phyloP scores from a whole-genome alignment of 805 yeast species.

The Naumovozyma castellii region DNA sequence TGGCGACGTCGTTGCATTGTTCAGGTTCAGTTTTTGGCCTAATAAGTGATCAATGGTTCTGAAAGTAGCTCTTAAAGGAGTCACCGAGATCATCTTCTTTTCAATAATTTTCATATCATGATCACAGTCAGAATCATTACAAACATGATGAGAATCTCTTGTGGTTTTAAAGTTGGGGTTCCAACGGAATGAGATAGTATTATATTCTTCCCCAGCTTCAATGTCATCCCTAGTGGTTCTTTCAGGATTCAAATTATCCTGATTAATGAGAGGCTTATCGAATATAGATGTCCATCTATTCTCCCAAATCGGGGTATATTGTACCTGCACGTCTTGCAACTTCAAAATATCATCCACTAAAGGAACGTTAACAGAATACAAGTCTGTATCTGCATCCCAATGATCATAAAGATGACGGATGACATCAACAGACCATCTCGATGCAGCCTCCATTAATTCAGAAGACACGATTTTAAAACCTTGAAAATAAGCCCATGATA shows the following conservation, averaged over 20 bases:
- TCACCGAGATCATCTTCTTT: constrained; percentile 55
- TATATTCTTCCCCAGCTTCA: constrained; percentile 38
- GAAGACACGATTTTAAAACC: constrained; percentile 36
- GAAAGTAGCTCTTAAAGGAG: constrained; percentile 67
- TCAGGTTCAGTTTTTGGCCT: constrained; percentile 13
- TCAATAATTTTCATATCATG: constrained; percentile 62
- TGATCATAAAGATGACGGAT: constrained; percentile 47
- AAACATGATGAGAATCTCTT: constrained; percentile 19
- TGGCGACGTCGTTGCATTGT: background rate
- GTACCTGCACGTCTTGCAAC: constrained; percentile 41
- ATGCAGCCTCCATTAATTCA: constrained; percentile 52
- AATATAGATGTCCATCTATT: constrained; percentile 74
- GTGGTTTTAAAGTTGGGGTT: constrained; percentile 61
- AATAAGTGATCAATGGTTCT: constrained; percentile 26
- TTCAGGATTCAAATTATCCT: constrained; percentile 3
- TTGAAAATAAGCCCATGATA: constrained; percentile 72
- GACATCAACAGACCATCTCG: constrained; percentile 55
- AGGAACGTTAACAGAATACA: constrained; percentile 82
- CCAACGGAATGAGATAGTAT: constrained; percentile 60
- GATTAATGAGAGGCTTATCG: constrained; percentile 17
- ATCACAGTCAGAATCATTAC: constrained; percentile 19
- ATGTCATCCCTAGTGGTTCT: constrained; percentile 31
- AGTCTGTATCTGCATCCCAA: constrained; percentile 54
- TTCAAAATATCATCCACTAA: constrained; percentile 43
- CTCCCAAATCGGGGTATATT: constrained; percentile 69